These are phyloP conservation scores for Cercospora sojina DNA, from an alignment of 2,329 filamentous ascomycete species.

Conservation along the genomic window DNA sequence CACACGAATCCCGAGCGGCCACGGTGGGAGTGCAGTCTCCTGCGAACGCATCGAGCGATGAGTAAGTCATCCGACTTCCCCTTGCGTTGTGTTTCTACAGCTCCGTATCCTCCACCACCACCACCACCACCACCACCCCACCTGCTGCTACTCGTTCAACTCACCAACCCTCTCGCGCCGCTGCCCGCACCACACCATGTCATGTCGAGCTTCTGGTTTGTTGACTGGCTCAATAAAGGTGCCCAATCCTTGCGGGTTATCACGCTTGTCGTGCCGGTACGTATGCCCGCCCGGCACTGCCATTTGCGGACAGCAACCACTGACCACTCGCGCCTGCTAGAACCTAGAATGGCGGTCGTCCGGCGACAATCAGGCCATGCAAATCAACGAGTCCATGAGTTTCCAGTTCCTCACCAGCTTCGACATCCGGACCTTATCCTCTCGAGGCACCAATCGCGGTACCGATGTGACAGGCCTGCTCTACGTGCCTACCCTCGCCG, in stretches of 20 bases:
- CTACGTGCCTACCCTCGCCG: constrained; percentile 72
- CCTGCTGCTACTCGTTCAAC: not conserved
- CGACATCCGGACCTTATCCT: constrained; percentile 75
- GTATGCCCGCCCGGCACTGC: not conserved
- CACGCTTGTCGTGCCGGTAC: constrained; percentile 34
- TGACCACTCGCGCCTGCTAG: constrained; percentile 3
- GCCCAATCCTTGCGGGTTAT: constrained; percentile 33
- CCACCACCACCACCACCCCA: not conserved
- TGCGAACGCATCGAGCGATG: constrained; percentile 7
- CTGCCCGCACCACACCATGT: constrained; percentile 7
- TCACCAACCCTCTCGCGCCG: not conserved
- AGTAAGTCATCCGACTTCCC: constrained; percentile 5
- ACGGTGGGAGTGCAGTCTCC: not conserved
- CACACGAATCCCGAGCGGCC: not conserved
- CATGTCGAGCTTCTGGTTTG: constrained; percentile 20
- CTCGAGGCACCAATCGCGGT: constrained; percentile 61
- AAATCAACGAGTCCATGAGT: constrained; percentile 32
- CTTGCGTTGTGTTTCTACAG: not conserved
- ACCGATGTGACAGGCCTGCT: constrained; percentile 73
- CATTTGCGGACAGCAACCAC: not conserved
- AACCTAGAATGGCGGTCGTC: constrained; percentile 28
- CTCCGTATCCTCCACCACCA: not conserved
- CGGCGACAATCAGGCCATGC: constrained; percentile 18
- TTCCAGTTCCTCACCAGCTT: constrained; percentile 40
- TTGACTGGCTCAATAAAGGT: constrained; percentile 27